Evolutionary conservation across 768 basidiomycete species (phyloP).

Genomic region (Xerocomellus amylosporus): DNA sequence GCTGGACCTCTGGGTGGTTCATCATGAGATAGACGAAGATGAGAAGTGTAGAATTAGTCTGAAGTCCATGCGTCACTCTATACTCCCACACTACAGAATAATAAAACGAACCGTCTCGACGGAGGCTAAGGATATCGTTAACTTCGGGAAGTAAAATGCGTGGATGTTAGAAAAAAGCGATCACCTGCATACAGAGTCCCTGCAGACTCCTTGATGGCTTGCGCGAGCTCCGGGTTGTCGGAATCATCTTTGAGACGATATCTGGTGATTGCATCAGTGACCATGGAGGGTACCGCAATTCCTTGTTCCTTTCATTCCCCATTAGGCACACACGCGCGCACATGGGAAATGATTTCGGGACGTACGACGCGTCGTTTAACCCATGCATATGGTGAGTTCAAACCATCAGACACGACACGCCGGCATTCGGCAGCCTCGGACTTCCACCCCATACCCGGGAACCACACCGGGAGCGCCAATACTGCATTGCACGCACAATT

Average conservation of each 20-base stretch:
- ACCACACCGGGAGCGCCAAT: slow-evolving; percentile 21
- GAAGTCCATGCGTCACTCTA: background rate
- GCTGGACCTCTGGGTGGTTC: slow-evolving; percentile 27
- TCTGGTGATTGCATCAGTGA: slow-evolving; percentile 12
- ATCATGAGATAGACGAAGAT: slow-evolving; percentile 33
- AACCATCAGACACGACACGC: background rate
- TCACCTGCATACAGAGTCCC: slow-evolving; percentile 21
- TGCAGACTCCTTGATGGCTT: slow-evolving; percentile 18
- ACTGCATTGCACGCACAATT: slow-evolving; percentile 8
- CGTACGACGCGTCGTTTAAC: slow-evolving; percentile 4
- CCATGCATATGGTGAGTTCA: slow-evolving; percentile 16
- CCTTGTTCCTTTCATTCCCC: slow-evolving; percentile 6
- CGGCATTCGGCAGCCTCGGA: slow-evolving; percentile 11
- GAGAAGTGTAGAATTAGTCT: slow-evolving; percentile 27
- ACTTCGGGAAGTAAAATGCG: background rate
- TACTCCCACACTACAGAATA: background rate
- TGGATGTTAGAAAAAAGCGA: background rate
- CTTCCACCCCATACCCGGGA: slow-evolving; percentile 28
- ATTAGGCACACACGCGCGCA: background rate
- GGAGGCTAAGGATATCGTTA: slow-evolving; percentile 19
- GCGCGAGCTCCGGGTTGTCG: slow-evolving; percentile 1
- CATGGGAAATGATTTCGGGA: background rate
- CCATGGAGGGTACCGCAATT: slow-evolving; percentile 13
- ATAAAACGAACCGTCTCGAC: slow-evolving; percentile 30
- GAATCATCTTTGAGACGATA: slow-evolving; percentile 5